phyloP scores from a whole-genome alignment of 768 basidiomycete species.

The Macrocybe gigantea region DNA sequence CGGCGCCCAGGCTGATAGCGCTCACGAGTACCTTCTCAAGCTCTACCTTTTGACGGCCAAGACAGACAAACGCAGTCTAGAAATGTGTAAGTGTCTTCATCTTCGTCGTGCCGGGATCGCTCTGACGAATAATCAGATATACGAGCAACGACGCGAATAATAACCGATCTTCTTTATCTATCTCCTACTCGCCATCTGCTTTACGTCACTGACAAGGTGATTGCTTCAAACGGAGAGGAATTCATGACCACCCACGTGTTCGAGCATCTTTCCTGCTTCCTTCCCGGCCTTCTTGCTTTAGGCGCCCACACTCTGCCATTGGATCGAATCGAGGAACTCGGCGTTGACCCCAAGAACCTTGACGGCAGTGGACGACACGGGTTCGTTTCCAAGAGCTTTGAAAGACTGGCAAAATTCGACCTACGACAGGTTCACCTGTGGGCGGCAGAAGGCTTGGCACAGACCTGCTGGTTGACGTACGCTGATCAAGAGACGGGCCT shows the following conservation, averaged over 20 bases:
- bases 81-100: conserved; percentile 50
- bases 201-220: conserved; percentile 54
- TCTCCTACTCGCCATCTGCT: conserved; percentile 60
- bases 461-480: conserved; percentile 67
- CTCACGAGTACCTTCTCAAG: conserved; percentile 75
- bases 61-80: conserved; percentile 51
- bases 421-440: conserved; percentile 65
- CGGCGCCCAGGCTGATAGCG: conserved; percentile 66
- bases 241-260: conserved; percentile 40
- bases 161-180: conserved; percentile 61
- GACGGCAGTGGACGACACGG: conserved; percentile 31
- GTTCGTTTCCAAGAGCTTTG: conserved; percentile 26
- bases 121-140: conserved; percentile 37
- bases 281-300: conserved; percentile 69
- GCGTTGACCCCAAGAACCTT: conserved; percentile 39
- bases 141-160: conserved; percentile 52
- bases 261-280: conserved; percentile 76
- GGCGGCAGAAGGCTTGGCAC: conserved; percentile 71
- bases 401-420: conserved; percentile 36
- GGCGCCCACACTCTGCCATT: conserved; percentile 60
- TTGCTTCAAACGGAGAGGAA: conserved; percentile 20
- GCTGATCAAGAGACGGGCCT: conserved; percentile 66
- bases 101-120: not conserved
- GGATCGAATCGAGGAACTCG: conserved; percentile 41
- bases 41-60: conserved; percentile 62